Conservation (phyloP, 192 early-diverging fungal species). For the Linnemannia elongata region DNA sequence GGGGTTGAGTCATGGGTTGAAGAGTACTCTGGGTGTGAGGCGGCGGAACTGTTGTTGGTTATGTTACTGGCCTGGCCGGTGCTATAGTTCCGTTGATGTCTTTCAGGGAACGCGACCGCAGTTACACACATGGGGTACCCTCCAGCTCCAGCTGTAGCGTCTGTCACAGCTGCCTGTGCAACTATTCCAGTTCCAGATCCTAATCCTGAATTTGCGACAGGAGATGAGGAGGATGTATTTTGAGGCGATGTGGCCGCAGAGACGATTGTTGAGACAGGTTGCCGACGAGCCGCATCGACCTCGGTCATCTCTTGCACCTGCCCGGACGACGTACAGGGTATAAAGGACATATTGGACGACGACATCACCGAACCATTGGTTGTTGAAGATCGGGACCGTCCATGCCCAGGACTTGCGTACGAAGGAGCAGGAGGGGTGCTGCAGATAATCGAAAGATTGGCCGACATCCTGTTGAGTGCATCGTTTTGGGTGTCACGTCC, state of each 20-base stretch:
- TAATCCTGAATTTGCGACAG: background rate
- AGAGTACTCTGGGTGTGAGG: background rate
- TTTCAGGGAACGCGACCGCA: background rate
- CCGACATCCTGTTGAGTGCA: constrained; percentile 20
- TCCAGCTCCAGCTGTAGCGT: background rate
- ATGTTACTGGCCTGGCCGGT: background rate
- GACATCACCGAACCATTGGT: background rate
- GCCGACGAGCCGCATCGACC: background rate
- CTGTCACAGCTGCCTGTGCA: background rate
- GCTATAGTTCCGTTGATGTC: background rate
- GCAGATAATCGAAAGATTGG: constrained; percentile 8
- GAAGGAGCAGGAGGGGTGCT: background rate
- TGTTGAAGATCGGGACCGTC: background rate
- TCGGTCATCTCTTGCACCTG: constrained; percentile 8
- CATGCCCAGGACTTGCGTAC: background rate
- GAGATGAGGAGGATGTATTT: background rate
- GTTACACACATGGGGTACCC: background rate
- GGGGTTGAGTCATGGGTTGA: background rate
- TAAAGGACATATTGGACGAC: constrained; percentile 7
- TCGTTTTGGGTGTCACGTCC: constrained; percentile 14
- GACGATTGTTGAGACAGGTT: background rate
- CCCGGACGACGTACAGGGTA: constrained; percentile 6
- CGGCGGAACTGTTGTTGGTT: background rate
- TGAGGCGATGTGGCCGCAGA: background rate
- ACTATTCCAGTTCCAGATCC: background rate